Evolutionary conservation across 148 eudicot species (phyloP).

Genomic region (Silene latifolia): DNA sequence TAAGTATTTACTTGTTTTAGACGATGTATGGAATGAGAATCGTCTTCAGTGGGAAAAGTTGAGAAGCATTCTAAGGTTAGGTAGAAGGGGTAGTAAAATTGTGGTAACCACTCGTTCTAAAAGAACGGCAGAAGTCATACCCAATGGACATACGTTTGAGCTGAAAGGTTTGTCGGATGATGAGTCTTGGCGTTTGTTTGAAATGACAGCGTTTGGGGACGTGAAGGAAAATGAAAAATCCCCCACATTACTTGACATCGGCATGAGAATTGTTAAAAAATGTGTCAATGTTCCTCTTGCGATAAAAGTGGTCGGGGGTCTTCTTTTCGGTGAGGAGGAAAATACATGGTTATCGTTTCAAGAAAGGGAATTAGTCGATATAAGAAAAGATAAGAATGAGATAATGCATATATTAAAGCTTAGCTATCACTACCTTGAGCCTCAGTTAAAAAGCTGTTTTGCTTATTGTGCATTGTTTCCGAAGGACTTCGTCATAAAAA

Average conservation of each 20-base stretch:
- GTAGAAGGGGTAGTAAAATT: constrained; percentile 26
- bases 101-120: constrained; percentile 39
- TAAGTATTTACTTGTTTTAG: neutral
- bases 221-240: neutral
- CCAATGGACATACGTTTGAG: constrained; percentile 13
- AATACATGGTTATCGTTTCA: constrained; percentile 1
- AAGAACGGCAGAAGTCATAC: constrained; percentile 19
- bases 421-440: constrained; percentile 2
- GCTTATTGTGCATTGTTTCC: constrained; percentile 7
- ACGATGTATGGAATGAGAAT: constrained; percentile 34
- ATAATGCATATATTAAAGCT: neutral
- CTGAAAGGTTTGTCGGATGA: constrained; percentile 26
- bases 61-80: constrained; percentile 9
- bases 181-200: constrained; percentile 28
- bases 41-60: constrained; percentile 16
- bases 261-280: constrained; percentile 23
- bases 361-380: neutral
- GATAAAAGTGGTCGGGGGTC: constrained; percentile 28
- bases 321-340: constrained; percentile 18
- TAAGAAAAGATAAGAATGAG: constrained; percentile 12
- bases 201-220: constrained; percentile 26
- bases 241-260: constrained; percentile 15
- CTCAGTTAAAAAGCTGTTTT: neutral
- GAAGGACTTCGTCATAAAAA: constrained; percentile 5
- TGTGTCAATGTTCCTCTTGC: constrained; percentile 28